Evolutionary conservation across 805 yeast genomes (phyloP).

Genomic region (Jamesozyma jinghongensis): DNA sequence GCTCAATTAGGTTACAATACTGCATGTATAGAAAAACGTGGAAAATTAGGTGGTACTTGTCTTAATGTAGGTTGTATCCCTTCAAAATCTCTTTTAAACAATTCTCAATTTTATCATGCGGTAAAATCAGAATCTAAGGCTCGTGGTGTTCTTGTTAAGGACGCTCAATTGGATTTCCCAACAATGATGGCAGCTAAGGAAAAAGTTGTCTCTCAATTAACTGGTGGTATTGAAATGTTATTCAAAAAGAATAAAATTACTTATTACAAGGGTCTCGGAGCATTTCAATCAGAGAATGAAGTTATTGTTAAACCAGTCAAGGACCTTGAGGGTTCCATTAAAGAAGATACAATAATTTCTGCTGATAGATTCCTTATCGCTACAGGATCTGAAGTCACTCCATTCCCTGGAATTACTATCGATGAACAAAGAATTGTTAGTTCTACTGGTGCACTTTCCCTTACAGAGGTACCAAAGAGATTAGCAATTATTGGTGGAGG

Average conservation of each 20-base stretch:
- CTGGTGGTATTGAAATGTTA: slow-evolving; percentile 89
- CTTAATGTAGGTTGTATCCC: slow-evolving; percentile 98
- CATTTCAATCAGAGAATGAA: slow-evolving; percentile 73
- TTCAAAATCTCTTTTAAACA: slow-evolving; percentile 89
- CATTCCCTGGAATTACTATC: slow-evolving; percentile 94
- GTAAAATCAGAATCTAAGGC: slow-evolving; percentile 72
- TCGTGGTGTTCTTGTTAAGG: slow-evolving; percentile 78
- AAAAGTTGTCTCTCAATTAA: slow-evolving; percentile 76
- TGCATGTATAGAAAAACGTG: slow-evolving; percentile 96
- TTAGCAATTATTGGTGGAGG: slow-evolving; percentile 97
- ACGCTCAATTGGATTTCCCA: slow-evolving; percentile 61
- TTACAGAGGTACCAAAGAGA: slow-evolving; percentile 86
- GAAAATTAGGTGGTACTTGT: slow-evolving; percentile 96
- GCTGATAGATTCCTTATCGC: slow-evolving; percentile 91
- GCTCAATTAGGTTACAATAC: slow-evolving; percentile 93
- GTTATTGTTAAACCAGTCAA: slow-evolving; percentile 78
- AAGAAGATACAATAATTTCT: slow-evolving; percentile 53
- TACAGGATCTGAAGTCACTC: slow-evolving; percentile 97
- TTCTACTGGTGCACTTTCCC: slow-evolving; percentile 82
- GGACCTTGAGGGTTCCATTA: slow-evolving; percentile 61
- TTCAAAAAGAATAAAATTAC: slow-evolving; percentile 93
- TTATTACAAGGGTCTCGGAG: slow-evolving; percentile 88
- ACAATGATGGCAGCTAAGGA: slow-evolving; percentile 89
- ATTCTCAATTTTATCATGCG: slow-evolving; percentile 86
- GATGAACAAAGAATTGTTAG: slow-evolving; percentile 97